Base-by-base conservation (phyloP, 2,329 filamentous ascomycete genomes). In the Fusarium burgessii region DNA sequence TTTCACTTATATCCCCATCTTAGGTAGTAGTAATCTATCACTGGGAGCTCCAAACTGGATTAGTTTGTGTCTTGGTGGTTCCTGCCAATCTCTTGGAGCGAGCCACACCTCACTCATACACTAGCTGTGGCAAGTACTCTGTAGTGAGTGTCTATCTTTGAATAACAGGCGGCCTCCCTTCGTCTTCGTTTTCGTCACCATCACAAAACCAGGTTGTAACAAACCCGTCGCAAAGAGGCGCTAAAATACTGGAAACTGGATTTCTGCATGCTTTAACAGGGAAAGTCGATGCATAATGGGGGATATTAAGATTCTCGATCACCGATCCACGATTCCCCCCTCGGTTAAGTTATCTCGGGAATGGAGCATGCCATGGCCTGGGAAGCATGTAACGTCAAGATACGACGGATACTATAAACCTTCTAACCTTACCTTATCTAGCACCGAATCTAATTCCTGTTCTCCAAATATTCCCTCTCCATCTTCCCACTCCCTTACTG, bases 311-410 rank as follows among this genome's bases (percentile, higher is more conserved):
- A 45, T 61, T 62, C 58, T 51, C 42, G 50, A 49, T 51, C 42
- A 57, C 35, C 36, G 13, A 55, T 59, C 29, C 50, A 60, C 46
- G 42, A 54, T 54, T 15, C 14, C 36, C 66, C 47, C 43, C 54
- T 67, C 63, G 65, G 68, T 51, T 63, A 71, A 71, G 57, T 40
- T 45, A 56, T 58, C 47, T 35, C 66, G 61, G 62, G 42, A 50
- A 40, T 41, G 58, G 43, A 36, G 33, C 49, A 29, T 52, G 27
- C 51, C 38, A 45, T 27, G 17, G 42, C 33, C 32, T 38, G 36
- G 57, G 29, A 25, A 41, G 50, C 33, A 74, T 56, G 71, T 74
- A 68, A 75, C 71, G 62, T 70, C 68, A 70, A 62, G 56, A 62
- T 66, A 56, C 35, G n/a, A n/a, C 51, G 17, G 49, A 64, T 45